phyloP scores from a whole-genome alignment of 805 yeast species.

The Schwanniomyces polymorphus region DNA sequence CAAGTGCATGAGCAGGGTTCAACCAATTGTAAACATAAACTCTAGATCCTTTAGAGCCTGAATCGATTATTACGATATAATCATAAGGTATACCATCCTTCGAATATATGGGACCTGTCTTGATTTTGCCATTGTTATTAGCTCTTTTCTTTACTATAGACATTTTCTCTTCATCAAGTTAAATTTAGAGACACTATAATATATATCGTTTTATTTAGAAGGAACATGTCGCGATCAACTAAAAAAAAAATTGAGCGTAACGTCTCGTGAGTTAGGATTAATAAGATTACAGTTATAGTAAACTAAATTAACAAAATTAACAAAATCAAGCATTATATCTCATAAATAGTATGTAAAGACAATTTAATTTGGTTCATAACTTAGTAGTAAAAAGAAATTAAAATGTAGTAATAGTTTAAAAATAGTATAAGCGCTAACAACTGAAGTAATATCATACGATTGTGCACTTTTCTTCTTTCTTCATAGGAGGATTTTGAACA shows the following conservation, averaged over 20 bases:
- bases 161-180: neutral
- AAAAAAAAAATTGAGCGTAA: too few species aligned
- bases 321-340: neutral
- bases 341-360: neutral
- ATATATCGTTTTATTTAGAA: too few species aligned
- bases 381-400: neutral
- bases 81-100: slow-evolving; percentile 52
- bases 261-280: too few species aligned
- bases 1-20: slow-evolving; percentile 34
- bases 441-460: slow-evolving; percentile 28
- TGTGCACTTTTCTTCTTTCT: slow-evolving; percentile 51
- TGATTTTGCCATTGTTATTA: slow-evolving; percentile 7
- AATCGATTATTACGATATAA: slow-evolving; percentile 61
- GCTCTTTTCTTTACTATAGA: neutral
- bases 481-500: slow-evolving; percentile 52
- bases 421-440: too few species aligned
- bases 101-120: slow-evolving; percentile 37
- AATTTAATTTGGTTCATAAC: neutral
- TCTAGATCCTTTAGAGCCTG: slow-evolving; percentile 67
- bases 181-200: too few species aligned
- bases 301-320: neutral
- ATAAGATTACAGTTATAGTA: too few species aligned
- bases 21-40: slow-evolving; percentile 61
- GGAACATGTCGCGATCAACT: too few species aligned
- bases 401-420: neutral